Base-by-base conservation (phyloP, 169 alveolate species). In the Plasmodium fragile region DNA sequence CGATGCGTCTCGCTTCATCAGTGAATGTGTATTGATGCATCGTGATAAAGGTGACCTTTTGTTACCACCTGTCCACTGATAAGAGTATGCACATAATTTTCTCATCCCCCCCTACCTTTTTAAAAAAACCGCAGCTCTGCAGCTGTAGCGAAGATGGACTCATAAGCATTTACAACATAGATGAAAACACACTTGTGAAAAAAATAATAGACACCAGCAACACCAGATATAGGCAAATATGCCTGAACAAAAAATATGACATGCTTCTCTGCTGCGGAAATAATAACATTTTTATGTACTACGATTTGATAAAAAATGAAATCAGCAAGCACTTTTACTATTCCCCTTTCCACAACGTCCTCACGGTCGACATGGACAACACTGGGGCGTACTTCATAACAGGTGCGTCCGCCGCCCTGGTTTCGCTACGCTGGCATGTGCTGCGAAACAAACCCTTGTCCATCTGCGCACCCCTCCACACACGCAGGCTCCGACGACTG, bases 71-170 rank as follows among this genome's bases (percentile, higher is more conserved):
- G 25, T n/a, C 36, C n/a, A 65, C 36, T 28, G 41, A 32, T 22
- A 13, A 8, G 36, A 65, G 16, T 18, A 65, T 36, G 0, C 30
- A 65, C 75, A 65, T 65, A 28, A n/a, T n/a, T n/a, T n/a, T 25
- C 25, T 36, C 75, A 5, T 36, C 18, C 4, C 39, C 75, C 10
- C 11, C 45, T 10, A 36, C 25, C 25, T 53, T 45, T 13, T 34
- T n/a, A 1, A 13, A 13, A n/a, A 13, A 25, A 22, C 75, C 52
- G 16, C 34, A 85, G 93, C 43, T 85, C 25, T 85, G 93, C 34
- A 85, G 81, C 65, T 85, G 87, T 39, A 75, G 93, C 39, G 93
- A 85, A 55, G 93, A 85, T 18, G 93, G 93, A 6, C 69, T 85
- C 36, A 85, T 85, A 49, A 85, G 81, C 11, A 52, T 85, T 7